Percentiles rank a stretch among this genome's conserved stretches.
Conservation (phyloP, 2,329 filamentous ascomycete species). For the Botrytis elliptica region DNA sequence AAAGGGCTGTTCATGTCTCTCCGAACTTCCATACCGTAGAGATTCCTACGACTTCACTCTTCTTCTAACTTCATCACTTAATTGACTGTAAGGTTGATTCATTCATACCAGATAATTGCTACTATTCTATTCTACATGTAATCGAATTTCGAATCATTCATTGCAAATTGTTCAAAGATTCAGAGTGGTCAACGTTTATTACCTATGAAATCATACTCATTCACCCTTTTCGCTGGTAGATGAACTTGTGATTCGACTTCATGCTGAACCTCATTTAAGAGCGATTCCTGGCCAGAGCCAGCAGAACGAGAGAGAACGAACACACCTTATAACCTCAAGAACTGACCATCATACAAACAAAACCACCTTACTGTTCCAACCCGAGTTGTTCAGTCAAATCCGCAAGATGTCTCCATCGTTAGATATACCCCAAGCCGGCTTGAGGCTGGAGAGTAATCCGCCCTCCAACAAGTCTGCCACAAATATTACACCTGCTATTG, state of each 20-base stretch:
- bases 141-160: background rate
- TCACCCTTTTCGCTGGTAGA: conserved; percentile 10
- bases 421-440: conserved; percentile 19
- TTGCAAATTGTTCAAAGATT: background rate
- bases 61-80: conserved; percentile 15
- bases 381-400: background rate
- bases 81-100: conserved; percentile 9
- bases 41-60: conserved; percentile 4
- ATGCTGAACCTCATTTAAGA: conserved; percentile 20
- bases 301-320: background rate
- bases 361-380: background rate
- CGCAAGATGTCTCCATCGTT: conserved; percentile 17
- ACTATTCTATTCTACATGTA: background rate
- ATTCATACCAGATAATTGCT: conserved; percentile 1
- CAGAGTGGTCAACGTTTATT: background rate
- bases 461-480: conserved; percentile 17
- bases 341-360: background rate
- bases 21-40: conserved; percentile 11
- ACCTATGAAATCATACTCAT: background rate
- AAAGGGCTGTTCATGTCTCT: conserved; percentile 16
- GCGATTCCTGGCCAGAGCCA: conserved; percentile 14
- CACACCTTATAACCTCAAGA: background rate
- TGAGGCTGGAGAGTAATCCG: conserved; percentile 15
- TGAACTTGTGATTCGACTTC: conserved; percentile 18
- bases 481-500: conserved; percentile 39